Evolutionary conservation across 2,329 filamentous ascomycete genomes (phyloP).

Genomic region (Neonectria hederae): DNA sequence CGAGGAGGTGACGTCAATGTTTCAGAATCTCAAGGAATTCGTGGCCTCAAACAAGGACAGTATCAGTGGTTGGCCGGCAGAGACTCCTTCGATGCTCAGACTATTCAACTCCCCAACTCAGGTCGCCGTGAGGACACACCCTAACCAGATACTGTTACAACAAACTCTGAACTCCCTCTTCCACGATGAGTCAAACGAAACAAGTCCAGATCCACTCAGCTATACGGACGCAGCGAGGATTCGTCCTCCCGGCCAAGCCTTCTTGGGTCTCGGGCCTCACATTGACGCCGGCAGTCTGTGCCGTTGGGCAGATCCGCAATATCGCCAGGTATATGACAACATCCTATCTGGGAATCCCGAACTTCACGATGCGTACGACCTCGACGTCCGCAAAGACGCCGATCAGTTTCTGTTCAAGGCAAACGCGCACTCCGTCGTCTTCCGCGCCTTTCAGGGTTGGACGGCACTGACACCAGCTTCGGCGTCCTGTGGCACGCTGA

Average conservation of each 20-base stretch:
- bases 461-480: constrained; percentile 50
- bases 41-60: constrained; percentile 44
- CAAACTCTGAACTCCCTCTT: constrained; percentile 51
- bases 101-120: constrained; percentile 53
- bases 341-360: constrained; percentile 51
- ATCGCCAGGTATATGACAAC: constrained; percentile 48
- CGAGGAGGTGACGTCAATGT: constrained; percentile 36
- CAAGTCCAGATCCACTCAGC: constrained; percentile 47
- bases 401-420: constrained; percentile 48
- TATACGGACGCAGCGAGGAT: constrained; percentile 52
- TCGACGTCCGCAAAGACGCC: constrained; percentile 46
- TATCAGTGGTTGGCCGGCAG: constrained; percentile 48
- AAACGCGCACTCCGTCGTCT: constrained; percentile 49
- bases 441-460: constrained; percentile 54
- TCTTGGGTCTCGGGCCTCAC: constrained; percentile 54
- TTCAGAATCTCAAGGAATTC: constrained; percentile 46
- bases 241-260: constrained; percentile 48
- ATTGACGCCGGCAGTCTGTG: constrained; percentile 55
- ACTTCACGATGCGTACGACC: constrained; percentile 49
- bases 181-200: constrained; percentile 44
- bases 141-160: constrained; percentile 49
- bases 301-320: constrained; percentile 53
- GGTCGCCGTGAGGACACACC: constrained; percentile 49
- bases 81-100: constrained; percentile 50
- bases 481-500: constrained; percentile 47